A percentile compares a stretch with the other conserved stretches of the same genome.
These are phyloP conservation scores for Acanthamoeba culbertsoni DNA, from an alignment of 208 protist genomes.

Conservation along the genomic window DNA sequence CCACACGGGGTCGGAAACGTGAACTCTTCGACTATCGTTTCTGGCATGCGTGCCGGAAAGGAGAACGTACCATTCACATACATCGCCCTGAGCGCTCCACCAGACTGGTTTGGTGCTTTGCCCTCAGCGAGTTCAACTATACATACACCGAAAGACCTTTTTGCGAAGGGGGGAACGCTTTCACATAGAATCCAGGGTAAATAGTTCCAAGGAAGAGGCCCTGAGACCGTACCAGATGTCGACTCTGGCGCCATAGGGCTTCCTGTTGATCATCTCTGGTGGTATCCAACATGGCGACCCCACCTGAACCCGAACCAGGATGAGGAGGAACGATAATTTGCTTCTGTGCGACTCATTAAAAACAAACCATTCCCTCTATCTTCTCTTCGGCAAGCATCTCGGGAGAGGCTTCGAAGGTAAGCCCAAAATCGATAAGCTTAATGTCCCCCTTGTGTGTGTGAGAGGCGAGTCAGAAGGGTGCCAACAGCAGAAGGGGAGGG, in stretches of 20 bases:
- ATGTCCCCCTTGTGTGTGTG: neutral
- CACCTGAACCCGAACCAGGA: too few relatives aligned
- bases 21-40: neutral
- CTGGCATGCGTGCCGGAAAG: neutral
- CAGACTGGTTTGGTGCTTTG: neutral
- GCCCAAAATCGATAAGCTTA: constrained; percentile 49
- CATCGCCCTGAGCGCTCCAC: constrained; percentile 3
- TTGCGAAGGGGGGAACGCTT: neutral
- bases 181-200: neutral
- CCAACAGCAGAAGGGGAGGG: too few relatives aligned
- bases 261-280: neutral
- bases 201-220: neutral
- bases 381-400: neutral
- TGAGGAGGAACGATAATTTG: too few relatives aligned
- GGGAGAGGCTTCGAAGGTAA: neutral
- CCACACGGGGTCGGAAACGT: too few relatives aligned
- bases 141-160: neutral
- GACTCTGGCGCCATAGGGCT: neutral
- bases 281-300: constrained; percentile 60
- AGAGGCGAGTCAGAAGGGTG: neutral
- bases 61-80: neutral
- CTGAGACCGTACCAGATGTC: neutral
- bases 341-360: too few relatives aligned
- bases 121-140: neutral
- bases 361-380: neutral